Evolutionary conservation across 148 eudicot genomes (phyloP).

Genomic region (Mesembryanthemum crystallinum): DNA sequence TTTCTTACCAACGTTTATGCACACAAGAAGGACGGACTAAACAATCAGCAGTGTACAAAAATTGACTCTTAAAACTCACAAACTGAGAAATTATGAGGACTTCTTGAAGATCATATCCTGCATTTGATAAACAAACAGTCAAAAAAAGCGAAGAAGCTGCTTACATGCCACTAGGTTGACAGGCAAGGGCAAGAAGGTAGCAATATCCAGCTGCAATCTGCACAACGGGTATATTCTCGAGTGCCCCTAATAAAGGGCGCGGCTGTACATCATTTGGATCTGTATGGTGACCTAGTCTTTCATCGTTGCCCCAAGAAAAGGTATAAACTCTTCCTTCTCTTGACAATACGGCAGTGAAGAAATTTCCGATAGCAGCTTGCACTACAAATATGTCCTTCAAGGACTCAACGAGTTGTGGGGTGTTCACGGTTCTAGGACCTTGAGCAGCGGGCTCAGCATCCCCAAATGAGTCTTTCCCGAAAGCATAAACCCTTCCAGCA

Average conservation of each 20-base stretch:
- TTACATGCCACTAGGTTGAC: slow-evolving; percentile 90
- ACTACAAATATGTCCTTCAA: slow-evolving; percentile 85
- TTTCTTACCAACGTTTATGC: too few relatives aligned
- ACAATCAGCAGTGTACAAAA: too few relatives aligned
- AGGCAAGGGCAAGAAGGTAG: slow-evolving; percentile 88
- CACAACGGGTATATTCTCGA: slow-evolving; percentile 76
- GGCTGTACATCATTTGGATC: slow-evolving; percentile 68
- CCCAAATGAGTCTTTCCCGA: slow-evolving; percentile 85
- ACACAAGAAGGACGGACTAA: background rate
- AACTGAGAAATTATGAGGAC: background rate
- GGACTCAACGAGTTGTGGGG: slow-evolving; percentile 74
- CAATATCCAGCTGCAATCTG: slow-evolving; percentile 93
- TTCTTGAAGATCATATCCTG: background rate
- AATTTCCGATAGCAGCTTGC: slow-evolving; percentile 87
- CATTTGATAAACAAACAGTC: background rate
- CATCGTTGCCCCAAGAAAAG: slow-evolving; percentile 91
- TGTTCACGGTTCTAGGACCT: slow-evolving; percentile 51
- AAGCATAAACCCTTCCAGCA: slow-evolving; percentile 71
- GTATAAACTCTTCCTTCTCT: slow-evolving; percentile 92
- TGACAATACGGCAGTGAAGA: slow-evolving; percentile 88
- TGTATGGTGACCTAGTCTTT: slow-evolving; percentile 72
- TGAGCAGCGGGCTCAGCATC: slow-evolving; percentile 67
- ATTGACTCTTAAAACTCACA: background rate
- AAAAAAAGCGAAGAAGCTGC: slow-evolving; percentile 25
- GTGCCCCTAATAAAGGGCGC: slow-evolving; percentile 69